These are phyloP conservation scores for Dillenia turbinata DNA, from an alignment of 164 flowering plant genomes.

Conservation along the genomic window DNA sequence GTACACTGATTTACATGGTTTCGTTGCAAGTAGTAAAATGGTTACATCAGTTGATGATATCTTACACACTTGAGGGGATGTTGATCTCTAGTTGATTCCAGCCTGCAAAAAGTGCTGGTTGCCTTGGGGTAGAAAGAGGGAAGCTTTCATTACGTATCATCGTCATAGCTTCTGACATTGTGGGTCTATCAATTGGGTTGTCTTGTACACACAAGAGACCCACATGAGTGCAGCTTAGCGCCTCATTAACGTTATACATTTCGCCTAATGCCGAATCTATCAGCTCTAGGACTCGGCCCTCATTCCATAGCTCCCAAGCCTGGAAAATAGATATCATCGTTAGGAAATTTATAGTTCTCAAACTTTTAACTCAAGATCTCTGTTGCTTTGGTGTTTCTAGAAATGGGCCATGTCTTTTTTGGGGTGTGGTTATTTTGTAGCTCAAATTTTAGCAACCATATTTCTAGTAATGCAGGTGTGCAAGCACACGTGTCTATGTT, in stretches of 20 bases:
- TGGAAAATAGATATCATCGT: background rate
- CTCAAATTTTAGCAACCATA: too few relatives aligned
- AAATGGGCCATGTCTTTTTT: too few relatives aligned
- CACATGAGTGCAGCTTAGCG: background rate
- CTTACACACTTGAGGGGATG: too few relatives aligned
- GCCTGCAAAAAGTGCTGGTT: background rate
- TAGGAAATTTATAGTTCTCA: background rate
- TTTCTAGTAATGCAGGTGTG: too few relatives aligned
- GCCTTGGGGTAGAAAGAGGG: background rate
- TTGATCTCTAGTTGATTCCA: background rate
- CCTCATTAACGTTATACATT: background rate
- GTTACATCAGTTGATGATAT: too few relatives aligned
- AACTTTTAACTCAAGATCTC: too few relatives aligned
- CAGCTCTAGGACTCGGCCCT: background rate
- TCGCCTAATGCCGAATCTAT: background rate
- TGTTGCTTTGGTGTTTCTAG: too few relatives aligned
- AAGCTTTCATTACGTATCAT: background rate
- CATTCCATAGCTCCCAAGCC: background rate
- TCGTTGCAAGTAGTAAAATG: too few relatives aligned
- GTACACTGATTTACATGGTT: too few relatives aligned
- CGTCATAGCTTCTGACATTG: background rate
- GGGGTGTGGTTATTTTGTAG: too few relatives aligned
- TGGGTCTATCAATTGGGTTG: background rate
- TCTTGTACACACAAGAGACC: slow-evolving; percentile 4
- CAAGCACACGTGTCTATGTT: too few relatives aligned